Base-by-base conservation (phyloP, 148 eudicot genomes). In the Heliosperma pusillum region DNA sequence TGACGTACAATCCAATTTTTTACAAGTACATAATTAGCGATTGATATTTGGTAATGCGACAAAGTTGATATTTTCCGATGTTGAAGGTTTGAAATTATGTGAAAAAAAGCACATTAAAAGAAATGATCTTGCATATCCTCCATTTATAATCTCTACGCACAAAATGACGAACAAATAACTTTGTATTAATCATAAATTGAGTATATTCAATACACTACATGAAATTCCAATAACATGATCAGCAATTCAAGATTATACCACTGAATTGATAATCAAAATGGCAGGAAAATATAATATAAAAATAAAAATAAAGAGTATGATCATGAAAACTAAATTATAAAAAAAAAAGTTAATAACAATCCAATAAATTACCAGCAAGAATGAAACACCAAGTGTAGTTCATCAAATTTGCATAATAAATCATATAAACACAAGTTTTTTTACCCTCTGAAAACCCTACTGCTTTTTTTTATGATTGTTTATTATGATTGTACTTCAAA, bases 371-470 rank as follows among this genome's bases (percentile, higher is more conserved):
- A 76, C 55, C 11, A 15, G 71, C 84, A 81, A 83, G 70, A 78
- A 69, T 74, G 26, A 79, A 75, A 81, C 75, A 84, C 82, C 80
- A 74, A 64, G 69, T 82, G 82, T 83, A 79, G 60, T 80, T 77
- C 83, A 69, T 71, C 69, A 72, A 65, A 27, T 81, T 77, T 72
- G 76, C 76, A 68, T 81, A 72, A 76, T 61, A 17, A 73, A 60
- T 55, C 76, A 73, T 76, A 82, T 86, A 89, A 85, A 89, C 84
- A 86, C 80, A 84, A 52, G n/a, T 52, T 20, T 11, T 26, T 45
- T 80, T 83, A 73, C 87, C 79, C 82, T 90, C 72, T 85, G 87
- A 79, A 85, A 82, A 83, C 27, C 79, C 83, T 83, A 81, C 70
- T 77, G 42, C 30, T 76, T 76, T 59, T 70, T 75, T 75, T 74